Evolutionary conservation across 2,329 filamentous ascomycete species (phyloP).

Genomic region (Penicillium thymicola): DNA sequence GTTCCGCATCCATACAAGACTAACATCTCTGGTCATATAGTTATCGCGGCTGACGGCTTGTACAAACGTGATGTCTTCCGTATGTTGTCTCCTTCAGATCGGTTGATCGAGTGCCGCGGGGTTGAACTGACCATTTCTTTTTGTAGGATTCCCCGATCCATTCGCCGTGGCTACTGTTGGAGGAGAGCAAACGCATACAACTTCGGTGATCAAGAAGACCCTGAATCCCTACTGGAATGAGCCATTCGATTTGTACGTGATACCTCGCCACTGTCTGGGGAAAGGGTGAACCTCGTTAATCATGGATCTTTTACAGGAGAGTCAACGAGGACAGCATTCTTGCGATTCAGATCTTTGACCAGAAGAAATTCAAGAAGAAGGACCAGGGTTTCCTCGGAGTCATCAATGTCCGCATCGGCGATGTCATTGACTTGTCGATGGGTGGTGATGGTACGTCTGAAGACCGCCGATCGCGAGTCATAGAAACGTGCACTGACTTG

Average conservation of each 20-base stretch:
- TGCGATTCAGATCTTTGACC: conserved; percentile 97
- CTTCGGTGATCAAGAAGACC: conserved; percentile 92
- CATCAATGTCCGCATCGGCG: conserved; percentile 93
- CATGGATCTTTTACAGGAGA: conserved; percentile 54
- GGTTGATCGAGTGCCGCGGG: conserved; percentile 3
- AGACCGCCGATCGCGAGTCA: conserved; percentile 1
- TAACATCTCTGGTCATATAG: conserved; percentile 50
- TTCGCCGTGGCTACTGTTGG: conserved; percentile 97
- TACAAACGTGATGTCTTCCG: conserved; percentile 99
- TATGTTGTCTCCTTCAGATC: conserved; percentile 55
- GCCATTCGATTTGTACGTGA: conserved; percentile 88
- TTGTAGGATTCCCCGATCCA: conserved; percentile 86
- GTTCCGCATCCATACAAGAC: conserved; percentile 14
- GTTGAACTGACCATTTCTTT: conserved; percentile 13
- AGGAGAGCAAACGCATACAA: conserved; percentile 98
- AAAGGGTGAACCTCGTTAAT: conserved; percentile 12
- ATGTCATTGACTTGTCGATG: conserved; percentile 84
- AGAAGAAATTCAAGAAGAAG: conserved; percentile 99
- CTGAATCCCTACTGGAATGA: conserved; percentile 99
- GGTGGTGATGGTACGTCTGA: conserved; percentile 77
- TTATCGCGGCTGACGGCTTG: conserved; percentile 96
- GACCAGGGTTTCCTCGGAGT: conserved; percentile 97
- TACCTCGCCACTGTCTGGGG: conserved; percentile 2
- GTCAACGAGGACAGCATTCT: conserved; percentile 95
- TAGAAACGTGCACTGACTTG: conserved; percentile 15